Base-by-base conservation (phyloP, 768 basidiomycete genomes). In the Suillus sp. region DNA sequence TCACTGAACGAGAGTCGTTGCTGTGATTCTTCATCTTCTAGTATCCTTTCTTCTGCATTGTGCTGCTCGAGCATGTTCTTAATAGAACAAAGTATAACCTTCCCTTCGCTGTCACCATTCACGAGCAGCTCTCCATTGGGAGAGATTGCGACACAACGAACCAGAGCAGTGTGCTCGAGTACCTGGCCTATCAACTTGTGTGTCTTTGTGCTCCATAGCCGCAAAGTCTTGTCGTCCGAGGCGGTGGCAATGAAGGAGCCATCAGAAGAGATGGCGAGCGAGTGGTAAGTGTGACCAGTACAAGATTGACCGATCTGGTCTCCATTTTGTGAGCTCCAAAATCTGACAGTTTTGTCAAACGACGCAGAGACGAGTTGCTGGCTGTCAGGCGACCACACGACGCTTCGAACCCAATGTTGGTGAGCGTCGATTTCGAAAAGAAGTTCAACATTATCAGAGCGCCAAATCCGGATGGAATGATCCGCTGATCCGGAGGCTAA, bases 161-260 rank as follows among this genome's bases (percentile, higher is more conserved):
- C 67, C 3, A 67, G 66, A 10, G 70, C 70, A 60, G 71, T 66
- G 43, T 73, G 72, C 34, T 67, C 70, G 53, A 73, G 73, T 38
- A 56, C 66, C 1, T 65, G 66, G 34, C 67, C 66, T 22, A 66
- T 56, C 50, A 62, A 47, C 42, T 68, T 62, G 43, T 66, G 69
- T 40, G 74, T 68, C 30, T 53, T 65, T 1, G 75, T 68, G 64
- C 71, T 69, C 74, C 74, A 75, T 2, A 75, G 55, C 53, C 75
- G 74, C 68, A 76, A 64, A 63, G 67, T 63, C 18, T 64, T 64
- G 61, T 73, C 71, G 3, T 72, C 69, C 1, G 72, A 77, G 22
- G 75, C 76, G 32, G 76, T 74, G 13, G 71, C 74, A 32, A 77
- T 71, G 54, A 64, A 74, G 20, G 62, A 64, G 30, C 76, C 70